A percentile compares a stretch with the other conserved stretches of the same genome.
Evolutionary conservation across 352 stramenopile genomes (phyloP).

Genomic region (Thalassiosira ordinaria): DNA sequence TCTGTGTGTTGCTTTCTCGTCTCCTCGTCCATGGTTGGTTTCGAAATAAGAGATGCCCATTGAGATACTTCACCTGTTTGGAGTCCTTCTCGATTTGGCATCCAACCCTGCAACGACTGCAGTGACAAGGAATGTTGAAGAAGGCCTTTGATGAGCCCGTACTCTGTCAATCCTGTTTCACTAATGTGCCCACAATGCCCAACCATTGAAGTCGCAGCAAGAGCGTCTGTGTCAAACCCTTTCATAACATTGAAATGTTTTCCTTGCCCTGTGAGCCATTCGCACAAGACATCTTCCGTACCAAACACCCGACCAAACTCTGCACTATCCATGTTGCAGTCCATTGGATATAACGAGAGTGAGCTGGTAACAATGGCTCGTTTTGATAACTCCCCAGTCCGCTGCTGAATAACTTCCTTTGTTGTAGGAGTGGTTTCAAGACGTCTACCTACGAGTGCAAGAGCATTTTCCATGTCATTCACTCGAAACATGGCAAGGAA

Average conservation of each 20-base stretch:
- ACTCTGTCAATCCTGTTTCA: background rate
- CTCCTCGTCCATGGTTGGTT: background rate
- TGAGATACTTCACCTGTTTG: background rate
- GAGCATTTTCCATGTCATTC: slow-evolving; percentile 9
- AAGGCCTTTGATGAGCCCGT: background rate
- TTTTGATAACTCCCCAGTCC: background rate
- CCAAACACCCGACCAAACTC: slow-evolving; percentile 1
- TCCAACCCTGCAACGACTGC: background rate
- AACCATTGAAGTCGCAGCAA: background rate
- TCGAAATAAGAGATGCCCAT: background rate
- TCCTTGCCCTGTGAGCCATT: background rate
- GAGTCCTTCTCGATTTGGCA: background rate
- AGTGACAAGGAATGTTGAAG: background rate
- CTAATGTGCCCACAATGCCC: background rate
- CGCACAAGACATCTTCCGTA: background rate
- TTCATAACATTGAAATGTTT: background rate
- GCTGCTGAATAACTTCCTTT: background rate
- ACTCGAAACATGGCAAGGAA: slow-evolving; percentile 8
- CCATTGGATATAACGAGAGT: slow-evolving; percentile 14
- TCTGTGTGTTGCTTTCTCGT: background rate
- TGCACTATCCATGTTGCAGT: slow-evolving; percentile 5
- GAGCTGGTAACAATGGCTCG: slow-evolving; percentile 1
- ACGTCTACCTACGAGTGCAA: background rate
- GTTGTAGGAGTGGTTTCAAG: background rate
- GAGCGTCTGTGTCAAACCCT: background rate